These are phyloP conservation scores for Wickerhamomyces ciferrii DNA, from an alignment of 805 yeast species.

Conservation along the genomic window DNA sequence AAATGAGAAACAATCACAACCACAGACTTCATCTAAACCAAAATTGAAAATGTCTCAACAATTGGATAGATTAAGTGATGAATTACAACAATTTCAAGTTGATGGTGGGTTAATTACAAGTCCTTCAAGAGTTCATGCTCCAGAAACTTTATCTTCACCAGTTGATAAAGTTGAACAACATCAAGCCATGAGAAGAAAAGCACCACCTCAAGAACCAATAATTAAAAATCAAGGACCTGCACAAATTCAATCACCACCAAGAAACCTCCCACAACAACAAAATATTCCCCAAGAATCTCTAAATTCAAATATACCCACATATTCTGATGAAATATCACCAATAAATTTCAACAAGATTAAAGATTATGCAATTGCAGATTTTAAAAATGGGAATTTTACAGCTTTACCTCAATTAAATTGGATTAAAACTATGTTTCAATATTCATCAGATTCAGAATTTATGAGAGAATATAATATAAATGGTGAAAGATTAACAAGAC, in stretches of 20 bases:
- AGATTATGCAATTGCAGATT: conserved; percentile 29
- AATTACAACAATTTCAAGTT: background rate
- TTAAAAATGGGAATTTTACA: conserved; percentile 28
- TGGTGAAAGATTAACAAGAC: conserved; percentile 36
- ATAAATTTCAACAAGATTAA: conserved; percentile 24
- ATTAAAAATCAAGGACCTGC: conserved; percentile 1
- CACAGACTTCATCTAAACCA: background rate
- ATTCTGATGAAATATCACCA: conserved; percentile 23
- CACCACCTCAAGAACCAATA: background rate
- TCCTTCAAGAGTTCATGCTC: background rate
- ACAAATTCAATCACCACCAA: background rate
- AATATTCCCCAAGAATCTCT: conserved; percentile 1
- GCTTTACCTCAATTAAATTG: conserved; percentile 55
- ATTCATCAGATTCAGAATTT: conserved; percentile 35
- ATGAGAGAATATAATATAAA: conserved; percentile 40
- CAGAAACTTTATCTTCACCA: background rate
- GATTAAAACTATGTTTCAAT: conserved; percentile 53
- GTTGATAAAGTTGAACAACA: background rate
- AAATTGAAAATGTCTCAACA: background rate
- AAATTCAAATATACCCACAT: conserved; percentile 9
- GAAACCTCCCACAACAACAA: conserved; percentile 1
- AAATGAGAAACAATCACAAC: background rate
- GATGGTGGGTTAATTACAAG: background rate
- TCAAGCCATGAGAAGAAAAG: background rate
- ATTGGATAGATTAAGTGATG: background rate